A percentile compares a stretch with the other conserved stretches of the same genome.
Conservation (phyloP, 2,329 filamentous ascomycete genomes). For the Nemania sp. region DNA sequence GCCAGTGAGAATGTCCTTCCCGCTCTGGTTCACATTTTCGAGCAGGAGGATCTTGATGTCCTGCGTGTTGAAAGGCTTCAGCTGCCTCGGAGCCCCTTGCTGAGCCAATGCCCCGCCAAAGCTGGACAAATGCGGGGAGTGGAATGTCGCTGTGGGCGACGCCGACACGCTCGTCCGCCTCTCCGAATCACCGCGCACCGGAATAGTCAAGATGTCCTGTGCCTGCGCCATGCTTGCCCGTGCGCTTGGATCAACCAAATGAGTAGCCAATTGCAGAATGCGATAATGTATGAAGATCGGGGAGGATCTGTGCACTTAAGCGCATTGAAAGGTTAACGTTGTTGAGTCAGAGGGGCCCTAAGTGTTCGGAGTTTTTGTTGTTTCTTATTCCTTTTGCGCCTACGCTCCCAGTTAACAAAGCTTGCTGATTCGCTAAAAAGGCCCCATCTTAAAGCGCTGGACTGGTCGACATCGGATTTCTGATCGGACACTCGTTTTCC, state of each 20-base stretch:
- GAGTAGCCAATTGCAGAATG: not conserved
- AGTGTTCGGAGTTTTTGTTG: constrained; percentile 10
- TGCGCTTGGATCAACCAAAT: not conserved
- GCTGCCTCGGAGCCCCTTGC: constrained; percentile 63
- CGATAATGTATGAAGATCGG: not conserved
- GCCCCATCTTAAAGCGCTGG: constrained; percentile 7
- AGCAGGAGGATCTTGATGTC: constrained; percentile 96
- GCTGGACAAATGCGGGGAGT: constrained; percentile 72
- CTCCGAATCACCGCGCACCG: constrained; percentile 45
- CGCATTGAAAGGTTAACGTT: not conserved
- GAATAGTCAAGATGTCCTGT: constrained; percentile 52
- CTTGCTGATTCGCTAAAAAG: constrained; percentile 13
- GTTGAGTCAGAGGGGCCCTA: constrained; percentile 15
- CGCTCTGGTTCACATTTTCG: constrained; percentile 94
- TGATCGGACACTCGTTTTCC: constrained; percentile 14
- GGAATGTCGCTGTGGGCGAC: constrained; percentile 75
- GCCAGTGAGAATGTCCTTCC: constrained; percentile 75
- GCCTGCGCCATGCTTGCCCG: constrained; percentile 46
- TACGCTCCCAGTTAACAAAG: not conserved
- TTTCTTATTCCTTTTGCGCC: not conserved
- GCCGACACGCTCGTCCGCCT: constrained; percentile 70
- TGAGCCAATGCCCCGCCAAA: constrained; percentile 53
- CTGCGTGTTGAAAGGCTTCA: constrained; percentile 94
- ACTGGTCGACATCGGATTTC: constrained; percentile 20
- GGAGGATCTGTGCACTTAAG: no score